Evolutionary conservation across 495 filamentous ascomycete genomes (phyloP), one percentile per base, ranked within the genome.

Genomic region (Aspergillus steynii): DNA sequence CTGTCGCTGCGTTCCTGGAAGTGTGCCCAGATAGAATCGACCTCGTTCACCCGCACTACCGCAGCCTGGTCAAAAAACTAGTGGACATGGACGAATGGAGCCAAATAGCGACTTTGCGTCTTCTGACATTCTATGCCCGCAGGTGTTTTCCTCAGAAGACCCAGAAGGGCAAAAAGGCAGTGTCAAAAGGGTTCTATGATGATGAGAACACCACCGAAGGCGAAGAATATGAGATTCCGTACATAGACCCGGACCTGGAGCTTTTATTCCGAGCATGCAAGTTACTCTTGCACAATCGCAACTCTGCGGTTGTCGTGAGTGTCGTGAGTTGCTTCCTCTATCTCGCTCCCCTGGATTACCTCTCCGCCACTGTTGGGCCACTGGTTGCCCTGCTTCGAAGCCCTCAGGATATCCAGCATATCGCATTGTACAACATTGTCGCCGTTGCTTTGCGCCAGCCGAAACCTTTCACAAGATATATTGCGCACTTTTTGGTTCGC

Each of bases 61-160:
- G 90, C 61, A 79, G 82, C 53, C 75, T 99, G 50, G 86, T 94
- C 47, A 90, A 86, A 72, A 96, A 97, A 79, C 76, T 98, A 31
- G 91, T 97, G 29, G 95, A 98, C 68, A 99, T 99, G 95, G 95
- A 99, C 74, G 95, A 99, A 73, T 99, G 95, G 95, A 88, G 92
- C 50, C 95, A 99, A 73, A 73, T 97, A 2, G 88, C 90, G 0
- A 90, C 89, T 9, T 64, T 98, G 65, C 85, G 86, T 50, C 75
- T 98, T 60, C 85, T 98, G 84, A 89, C 87, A 5, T 71, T 86
- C 29, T 99, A 99, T 67, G 86, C 91, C 5, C 85, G 95, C 29
- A 87, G 86, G 75, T 97, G 92, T 76, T 99, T 99, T 68, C 95
- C 95, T 4, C 80, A 80, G 34, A 84, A 85, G 72, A 90, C 77